Evolutionary conservation across 1,139 yeast genomes (phyloP), one percentile per base, ranked within the genome.

Genomic region (Hansenula sp.): DNA sequence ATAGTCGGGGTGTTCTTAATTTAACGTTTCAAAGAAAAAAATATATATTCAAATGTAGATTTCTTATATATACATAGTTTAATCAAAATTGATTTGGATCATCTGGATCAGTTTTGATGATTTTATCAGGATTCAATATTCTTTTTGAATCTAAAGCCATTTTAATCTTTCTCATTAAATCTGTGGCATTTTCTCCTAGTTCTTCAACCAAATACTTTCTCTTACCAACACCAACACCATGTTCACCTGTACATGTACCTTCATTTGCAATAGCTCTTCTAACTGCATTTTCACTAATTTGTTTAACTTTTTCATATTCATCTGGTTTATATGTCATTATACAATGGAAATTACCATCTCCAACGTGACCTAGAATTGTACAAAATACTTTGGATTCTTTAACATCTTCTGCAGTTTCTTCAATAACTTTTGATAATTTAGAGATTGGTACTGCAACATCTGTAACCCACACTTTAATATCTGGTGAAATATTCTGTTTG

Each of bases 371-470:
- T 46, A 78, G 77, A 40, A 75, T 74, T n/a, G 79, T 77, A 41
- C 75, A 75, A 51, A 69, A 71, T 3, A 90, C 86, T 28, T 87
- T 84, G 22, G 90, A 89, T 1, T 88, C 87, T 53, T 60, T 58
- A 55, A 74, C 72, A 45, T 83, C 76, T 20, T 63, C 56, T 46
- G 82, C 71, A 8, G 88, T 77, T 38, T 73, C 69, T 38, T 70
- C 71, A 36, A 87, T 71, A 6, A 84, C 79, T 13, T 72, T 68
- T 5, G 89, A 75, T 32, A 87, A 67, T 47, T 69, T 74, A 0
- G 92, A 82, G 37, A 88, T 69, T 11, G 96, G 96, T 4, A 88
- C 95, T 1, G 95, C 95, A 19, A 86, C 88, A 59, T 88, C 96
- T 0, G 96, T 88, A 12, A 79, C 69, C 95, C 96, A 88, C 10